phyloP scores from a whole-genome alignment of 2,329 filamentous ascomycete species.

The Fusarium neocosmosporiellum region DNA sequence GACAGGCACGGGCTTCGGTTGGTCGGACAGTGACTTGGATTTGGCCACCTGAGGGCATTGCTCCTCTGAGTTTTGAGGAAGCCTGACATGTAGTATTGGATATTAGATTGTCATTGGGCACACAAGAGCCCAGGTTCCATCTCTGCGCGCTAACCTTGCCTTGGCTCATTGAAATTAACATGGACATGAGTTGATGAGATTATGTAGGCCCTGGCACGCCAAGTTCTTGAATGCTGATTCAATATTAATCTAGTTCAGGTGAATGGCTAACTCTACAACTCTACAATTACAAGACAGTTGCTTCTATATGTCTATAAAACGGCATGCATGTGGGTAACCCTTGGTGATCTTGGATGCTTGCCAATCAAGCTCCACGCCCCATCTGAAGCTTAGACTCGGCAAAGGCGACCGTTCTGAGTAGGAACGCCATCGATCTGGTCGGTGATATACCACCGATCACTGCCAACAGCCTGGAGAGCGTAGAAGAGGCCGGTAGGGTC shows the following conservation, averaged over 20 bases:
- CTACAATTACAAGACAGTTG: background rate
- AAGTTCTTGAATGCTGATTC: background rate
- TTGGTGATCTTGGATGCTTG: background rate
- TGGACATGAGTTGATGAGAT: background rate
- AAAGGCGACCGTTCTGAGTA: constrained; percentile 40
- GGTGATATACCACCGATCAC: constrained; percentile 37
- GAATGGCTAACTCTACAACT: background rate
- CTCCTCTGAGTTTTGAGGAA: background rate
- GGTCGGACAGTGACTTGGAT: background rate
- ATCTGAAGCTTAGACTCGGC: constrained; percentile 1
- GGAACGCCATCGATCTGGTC: constrained; percentile 33
- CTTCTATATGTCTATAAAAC: background rate
- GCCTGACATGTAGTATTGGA: background rate
- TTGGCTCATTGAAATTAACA: background rate
- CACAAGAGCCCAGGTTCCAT: background rate
- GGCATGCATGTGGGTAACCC: background rate
- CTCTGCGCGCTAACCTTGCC: background rate
- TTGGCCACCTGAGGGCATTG: background rate
- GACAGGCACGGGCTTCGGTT: background rate
- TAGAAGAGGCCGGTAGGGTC: constrained; percentile 38
- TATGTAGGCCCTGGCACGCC: background rate
- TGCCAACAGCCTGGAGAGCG: constrained; percentile 32
- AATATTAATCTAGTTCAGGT: background rate
- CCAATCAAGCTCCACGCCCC: background rate
- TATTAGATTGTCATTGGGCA: background rate